Conservation (phyloP, 306 rosid genomes). For the Vigna trinervia region DNA sequence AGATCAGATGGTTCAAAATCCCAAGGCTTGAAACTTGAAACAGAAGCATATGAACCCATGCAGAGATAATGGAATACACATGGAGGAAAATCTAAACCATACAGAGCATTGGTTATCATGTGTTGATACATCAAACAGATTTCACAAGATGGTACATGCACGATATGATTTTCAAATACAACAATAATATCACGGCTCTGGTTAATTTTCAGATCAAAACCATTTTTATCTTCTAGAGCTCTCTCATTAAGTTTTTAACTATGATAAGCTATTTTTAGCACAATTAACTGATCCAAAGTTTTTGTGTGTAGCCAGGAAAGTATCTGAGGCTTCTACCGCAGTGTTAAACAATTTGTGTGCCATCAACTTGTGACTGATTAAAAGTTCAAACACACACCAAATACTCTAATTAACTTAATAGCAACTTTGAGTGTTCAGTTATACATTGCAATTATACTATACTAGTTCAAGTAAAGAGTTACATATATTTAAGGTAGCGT, state of each 20-base stretch:
- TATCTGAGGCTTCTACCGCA: no score
- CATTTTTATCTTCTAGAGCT: not conserved
- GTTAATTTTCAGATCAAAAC: not conserved
- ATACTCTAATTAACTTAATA: not conserved
- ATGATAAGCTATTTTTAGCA: not conserved
- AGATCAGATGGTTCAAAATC: conserved; percentile 43
- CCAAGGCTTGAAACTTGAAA: conserved; percentile 42
- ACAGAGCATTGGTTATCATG: not conserved
- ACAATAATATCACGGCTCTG: not conserved
- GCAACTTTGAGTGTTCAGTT: conserved; percentile 3
- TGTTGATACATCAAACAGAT: conserved; percentile 15
- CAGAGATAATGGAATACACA: not conserved
- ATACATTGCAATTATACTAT: conserved; percentile 5
- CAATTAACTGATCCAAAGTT: not conserved
- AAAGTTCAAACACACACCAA: not conserved
- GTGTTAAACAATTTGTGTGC: no score
- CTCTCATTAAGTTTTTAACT: not conserved
- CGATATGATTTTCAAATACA: not conserved
- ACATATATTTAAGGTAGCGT: not conserved
- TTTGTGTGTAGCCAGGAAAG: no score
- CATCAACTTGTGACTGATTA: not conserved
- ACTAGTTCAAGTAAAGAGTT: conserved; percentile 21
- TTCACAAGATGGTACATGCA: conserved; percentile 20
- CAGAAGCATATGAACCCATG: conserved; percentile 26
- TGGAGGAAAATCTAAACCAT: not conserved